Evolutionary conservation across 768 basidiomycete species (phyloP).

Genomic region (Boletus edulis): DNA sequence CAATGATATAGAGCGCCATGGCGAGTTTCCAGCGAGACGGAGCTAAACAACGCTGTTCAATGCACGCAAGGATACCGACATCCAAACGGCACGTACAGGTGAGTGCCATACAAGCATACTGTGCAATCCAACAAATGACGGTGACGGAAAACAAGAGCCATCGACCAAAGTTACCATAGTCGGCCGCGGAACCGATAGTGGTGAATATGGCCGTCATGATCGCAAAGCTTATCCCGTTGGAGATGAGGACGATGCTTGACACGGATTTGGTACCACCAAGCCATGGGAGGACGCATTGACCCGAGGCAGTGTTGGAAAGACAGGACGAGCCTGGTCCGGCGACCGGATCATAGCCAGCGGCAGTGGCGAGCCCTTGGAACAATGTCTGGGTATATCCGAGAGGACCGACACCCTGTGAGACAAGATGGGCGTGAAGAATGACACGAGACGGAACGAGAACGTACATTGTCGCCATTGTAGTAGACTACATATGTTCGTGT

Average conservation of each 20-base stretch:
- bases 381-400: constrained; percentile 66
- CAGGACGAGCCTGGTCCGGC: constrained; percentile 72
- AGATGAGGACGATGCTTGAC: constrained; percentile 70
- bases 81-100: constrained; percentile 47
- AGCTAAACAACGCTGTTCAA: constrained; percentile 32
- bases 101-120: constrained; percentile 72
- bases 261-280: constrained; percentile 69
- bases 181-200: constrained; percentile 53
- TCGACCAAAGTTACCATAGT: constrained; percentile 54
- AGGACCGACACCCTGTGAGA: constrained; percentile 62
- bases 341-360: constrained; percentile 73
- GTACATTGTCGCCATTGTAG: constrained; percentile 79
- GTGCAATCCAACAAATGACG: constrained; percentile 74
- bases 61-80: background rate
- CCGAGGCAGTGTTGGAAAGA: constrained; percentile 49
- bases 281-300: constrained; percentile 79
- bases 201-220: constrained; percentile 83
- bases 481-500: constrained; percentile 55
- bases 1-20: constrained; percentile 78
- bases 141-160: constrained; percentile 76
- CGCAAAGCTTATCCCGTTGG: constrained; percentile 75
- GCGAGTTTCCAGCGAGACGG: constrained; percentile 70
- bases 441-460: constrained; percentile 4
- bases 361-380: constrained; percentile 69
- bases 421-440: background rate